A percentile compares a stretch with the other conserved stretches of the same genome.
phyloP scores from a whole-genome alignment of 2,329 filamentous ascomycete species.

The Aquanectria penicillioides region DNA sequence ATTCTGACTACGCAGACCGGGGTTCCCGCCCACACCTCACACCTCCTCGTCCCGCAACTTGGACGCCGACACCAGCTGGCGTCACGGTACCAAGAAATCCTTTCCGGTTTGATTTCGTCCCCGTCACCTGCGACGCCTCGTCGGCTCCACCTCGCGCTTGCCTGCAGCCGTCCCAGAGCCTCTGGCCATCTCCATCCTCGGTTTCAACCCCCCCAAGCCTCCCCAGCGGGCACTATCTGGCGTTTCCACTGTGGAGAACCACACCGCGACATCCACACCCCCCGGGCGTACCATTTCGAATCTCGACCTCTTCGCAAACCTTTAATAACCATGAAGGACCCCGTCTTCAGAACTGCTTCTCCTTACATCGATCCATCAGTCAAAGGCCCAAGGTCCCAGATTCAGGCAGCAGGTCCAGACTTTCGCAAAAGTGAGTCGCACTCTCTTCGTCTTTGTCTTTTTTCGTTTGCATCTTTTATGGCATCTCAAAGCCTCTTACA shows the following conservation, averaged over 20 bases:
- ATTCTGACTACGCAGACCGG: slow-evolving; percentile 18
- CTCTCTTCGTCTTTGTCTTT: slow-evolving; percentile 15
- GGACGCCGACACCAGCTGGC: slow-evolving; percentile 17
- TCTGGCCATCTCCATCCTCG: slow-evolving; percentile 41
- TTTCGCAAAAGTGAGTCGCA: slow-evolving; percentile 54
- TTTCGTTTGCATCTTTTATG: slow-evolving; percentile 5
- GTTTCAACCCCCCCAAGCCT: slow-evolving; percentile 39
- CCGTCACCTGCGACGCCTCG: slow-evolving; percentile 43
- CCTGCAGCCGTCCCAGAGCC: slow-evolving; percentile 31
- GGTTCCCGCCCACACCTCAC: slow-evolving; percentile 22
- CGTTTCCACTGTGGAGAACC: slow-evolving; percentile 37
- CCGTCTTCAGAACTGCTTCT: slow-evolving; percentile 51
- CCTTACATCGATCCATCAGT: slow-evolving; percentile 51
- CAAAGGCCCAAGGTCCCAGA: slow-evolving; percentile 53
- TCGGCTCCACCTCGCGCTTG: slow-evolving; percentile 43
- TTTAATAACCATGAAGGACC: slow-evolving; percentile 56
- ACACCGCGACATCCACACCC: slow-evolving; percentile 38
- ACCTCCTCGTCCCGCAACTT: slow-evolving; percentile 13
- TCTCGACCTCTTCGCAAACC: slow-evolving; percentile 40
- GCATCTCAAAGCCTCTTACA: slow-evolving; percentile 22
- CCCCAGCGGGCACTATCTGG: slow-evolving; percentile 40
- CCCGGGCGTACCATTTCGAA: slow-evolving; percentile 35
- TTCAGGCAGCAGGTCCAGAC: slow-evolving; percentile 50
- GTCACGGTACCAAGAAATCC: slow-evolving; percentile 41
- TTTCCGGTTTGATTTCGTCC: slow-evolving; percentile 51